A percentile compares a stretch with the other conserved stretches of the same genome.
Evolutionary conservation across 345 rosid genomes (phyloP).

Genomic region (Punica granatum): DNA sequence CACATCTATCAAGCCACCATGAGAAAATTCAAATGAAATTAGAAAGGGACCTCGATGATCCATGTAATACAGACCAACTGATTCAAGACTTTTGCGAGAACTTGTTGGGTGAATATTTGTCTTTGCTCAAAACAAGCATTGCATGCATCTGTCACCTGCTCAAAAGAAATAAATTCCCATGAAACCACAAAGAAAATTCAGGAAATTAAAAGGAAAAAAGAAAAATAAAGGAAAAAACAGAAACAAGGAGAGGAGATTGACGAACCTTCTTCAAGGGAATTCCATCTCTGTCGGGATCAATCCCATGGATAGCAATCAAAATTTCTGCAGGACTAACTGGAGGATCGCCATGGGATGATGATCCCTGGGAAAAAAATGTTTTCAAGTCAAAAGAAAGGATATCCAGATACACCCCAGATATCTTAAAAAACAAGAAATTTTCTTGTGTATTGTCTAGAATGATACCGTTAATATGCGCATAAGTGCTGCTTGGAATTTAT

Average conservation of each 20-base stretch:
- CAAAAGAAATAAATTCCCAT: conserved; percentile 12
- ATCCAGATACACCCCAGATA: neutral
- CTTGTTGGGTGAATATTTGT: conserved; percentile 84
- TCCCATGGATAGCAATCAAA: conserved; percentile 82
- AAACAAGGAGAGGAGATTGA: conserved; percentile 2
- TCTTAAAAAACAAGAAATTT: neutral
- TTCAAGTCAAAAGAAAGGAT: neutral
- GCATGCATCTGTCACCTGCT: conserved; percentile 91
- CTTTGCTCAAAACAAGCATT: conserved; percentile 88
- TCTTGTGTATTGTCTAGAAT: neutral
- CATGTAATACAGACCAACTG: conserved; percentile 62
- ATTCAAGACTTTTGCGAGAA: conserved; percentile 90
- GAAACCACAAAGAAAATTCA: neutral
- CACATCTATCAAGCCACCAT: conserved; percentile 12
- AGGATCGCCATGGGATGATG: conserved; percentile 58
- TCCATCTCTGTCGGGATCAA: conserved; percentile 83
- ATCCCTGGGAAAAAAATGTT: conserved; percentile 46
- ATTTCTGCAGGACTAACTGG: conserved; percentile 77
- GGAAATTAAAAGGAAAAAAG: conserved; percentile 3
- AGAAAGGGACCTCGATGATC: neutral
- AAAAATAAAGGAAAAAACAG: neutral
- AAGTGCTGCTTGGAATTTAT: conserved; percentile 78
- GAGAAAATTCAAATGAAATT: conserved; percentile 8
- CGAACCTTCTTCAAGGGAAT: conserved; percentile 87
- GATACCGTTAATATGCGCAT: conserved; percentile 70